Conservation (phyloP, 2,329 filamentous ascomycete species). For the Exophiala sideris region DNA sequence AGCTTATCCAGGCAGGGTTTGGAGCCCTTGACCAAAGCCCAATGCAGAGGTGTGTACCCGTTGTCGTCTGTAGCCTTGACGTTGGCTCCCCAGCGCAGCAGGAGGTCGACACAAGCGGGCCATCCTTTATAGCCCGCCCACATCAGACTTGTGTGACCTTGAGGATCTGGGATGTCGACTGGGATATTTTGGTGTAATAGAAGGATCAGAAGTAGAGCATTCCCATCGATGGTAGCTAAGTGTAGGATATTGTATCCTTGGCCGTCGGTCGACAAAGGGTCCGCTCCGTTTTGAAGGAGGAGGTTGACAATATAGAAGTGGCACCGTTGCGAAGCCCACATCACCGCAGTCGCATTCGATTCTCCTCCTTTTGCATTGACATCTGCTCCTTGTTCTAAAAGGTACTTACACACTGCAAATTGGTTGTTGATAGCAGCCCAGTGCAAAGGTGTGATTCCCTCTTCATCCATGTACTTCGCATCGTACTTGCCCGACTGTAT, state of each 20-base stretch:
- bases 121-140: conserved; percentile 99
- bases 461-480: conserved; percentile 79
- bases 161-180: conserved; percentile 83
- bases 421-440: conserved; percentile 99
- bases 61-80: conserved; percentile 87
- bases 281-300: conserved; percentile 83
- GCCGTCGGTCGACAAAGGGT: conserved; percentile 85
- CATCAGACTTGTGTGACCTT: conserved; percentile 93
- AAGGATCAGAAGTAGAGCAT: conserved; percentile 82
- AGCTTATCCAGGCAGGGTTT: conserved; percentile 87
- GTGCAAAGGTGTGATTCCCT: conserved; percentile 92
- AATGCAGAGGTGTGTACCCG: conserved; percentile 91
- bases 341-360: conserved; percentile 85
- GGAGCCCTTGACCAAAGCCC: conserved; percentile 92
- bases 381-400: conserved; percentile 80
- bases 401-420: conserved; percentile 93
- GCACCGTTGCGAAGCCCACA: conserved; percentile 95
- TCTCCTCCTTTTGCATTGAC: conserved; percentile 95
- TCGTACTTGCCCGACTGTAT: conserved; percentile 80
- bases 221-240: conserved; percentile 94
- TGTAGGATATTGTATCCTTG: conserved; percentile 98
- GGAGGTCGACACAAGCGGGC: conserved; percentile 85
- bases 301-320: conserved; percentile 96
- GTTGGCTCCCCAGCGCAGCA: conserved; percentile 91
- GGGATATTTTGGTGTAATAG: conserved; percentile 93